phyloP scores from a whole-genome alignment of 1,284 basidiomycete species.

The Wallemia ichthyophaga region DNA sequence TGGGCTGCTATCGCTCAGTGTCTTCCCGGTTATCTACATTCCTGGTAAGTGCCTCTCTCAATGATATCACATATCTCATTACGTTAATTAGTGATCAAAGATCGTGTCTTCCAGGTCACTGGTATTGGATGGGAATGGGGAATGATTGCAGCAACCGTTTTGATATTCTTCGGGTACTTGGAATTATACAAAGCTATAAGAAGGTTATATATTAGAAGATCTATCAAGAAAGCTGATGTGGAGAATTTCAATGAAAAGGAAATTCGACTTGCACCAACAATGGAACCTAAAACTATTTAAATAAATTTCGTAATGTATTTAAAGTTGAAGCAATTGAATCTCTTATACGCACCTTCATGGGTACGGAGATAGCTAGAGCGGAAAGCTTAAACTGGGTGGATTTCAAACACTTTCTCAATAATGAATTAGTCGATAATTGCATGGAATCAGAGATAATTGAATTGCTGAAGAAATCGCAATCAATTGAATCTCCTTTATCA shows the following conservation, averaged over 20 bases:
- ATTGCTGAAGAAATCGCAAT: background rate
- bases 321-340: no score
- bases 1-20: slow-evolving; percentile 21
- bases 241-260: background rate
- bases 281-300: background rate
- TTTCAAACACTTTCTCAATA: background rate
- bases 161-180: background rate
- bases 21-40: slow-evolving; percentile 25
- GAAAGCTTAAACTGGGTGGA: background rate
- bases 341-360: background rate
- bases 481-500: background rate
- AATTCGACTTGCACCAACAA: background rate
- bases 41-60: slow-evolving; percentile 8
- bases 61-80: no score
- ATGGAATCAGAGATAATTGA: background rate
- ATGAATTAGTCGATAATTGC: background rate
- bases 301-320: no score
- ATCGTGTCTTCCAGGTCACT: slow-evolving; percentile 1
- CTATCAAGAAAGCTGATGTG: background rate
- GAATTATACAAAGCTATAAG: background rate
- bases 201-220: background rate
- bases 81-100: background rate
- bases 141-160: background rate
- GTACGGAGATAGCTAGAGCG: background rate
- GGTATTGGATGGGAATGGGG: background rate